These are phyloP conservation scores for Axilococcus clingmanii DNA, from an alignment of 139 green algal species.

Conservation along the genomic window DNA sequence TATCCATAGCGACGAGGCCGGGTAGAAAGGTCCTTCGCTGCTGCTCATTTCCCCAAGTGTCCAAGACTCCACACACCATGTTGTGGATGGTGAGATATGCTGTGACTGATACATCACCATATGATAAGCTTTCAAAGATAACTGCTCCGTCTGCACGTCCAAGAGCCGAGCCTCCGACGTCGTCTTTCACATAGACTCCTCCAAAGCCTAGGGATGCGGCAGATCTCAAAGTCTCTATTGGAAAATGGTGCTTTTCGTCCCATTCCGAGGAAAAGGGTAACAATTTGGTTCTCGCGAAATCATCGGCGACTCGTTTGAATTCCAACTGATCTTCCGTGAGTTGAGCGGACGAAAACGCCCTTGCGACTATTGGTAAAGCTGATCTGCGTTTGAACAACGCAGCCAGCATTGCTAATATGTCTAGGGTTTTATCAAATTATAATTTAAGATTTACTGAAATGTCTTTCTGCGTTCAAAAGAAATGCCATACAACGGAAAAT, in stretches of 20 bases:
- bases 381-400: too few species aligned
- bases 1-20: conserved; percentile 40
- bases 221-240: conserved; percentile 35
- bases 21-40: conserved; percentile 37
- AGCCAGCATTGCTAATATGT: too few species aligned
- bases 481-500: too few species aligned
- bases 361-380: too few species aligned
- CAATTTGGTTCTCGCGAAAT: conserved; percentile 47
- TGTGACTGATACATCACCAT: conserved; percentile 55
- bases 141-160: conserved; percentile 46
- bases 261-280: conserved; percentile 35
- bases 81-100: conserved; percentile 85
- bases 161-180: conserved; percentile 31
- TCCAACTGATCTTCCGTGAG: conserved; percentile 28
- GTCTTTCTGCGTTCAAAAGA: too few species aligned
- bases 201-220: conserved; percentile 64
- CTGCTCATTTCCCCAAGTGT: conserved; percentile 39
- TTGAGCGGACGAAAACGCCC: neutral
- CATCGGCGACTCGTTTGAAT: conserved; percentile 33
- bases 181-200: conserved; percentile 44
- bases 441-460: too few species aligned
- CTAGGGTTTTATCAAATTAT: too few species aligned
- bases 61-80: conserved; percentile 57
- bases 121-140: conserved; percentile 72
- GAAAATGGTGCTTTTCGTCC: conserved; percentile 58